phyloP scores from a whole-genome alignment of 148 eudicot species.

The Heliamphora exappendiculata region DNA sequence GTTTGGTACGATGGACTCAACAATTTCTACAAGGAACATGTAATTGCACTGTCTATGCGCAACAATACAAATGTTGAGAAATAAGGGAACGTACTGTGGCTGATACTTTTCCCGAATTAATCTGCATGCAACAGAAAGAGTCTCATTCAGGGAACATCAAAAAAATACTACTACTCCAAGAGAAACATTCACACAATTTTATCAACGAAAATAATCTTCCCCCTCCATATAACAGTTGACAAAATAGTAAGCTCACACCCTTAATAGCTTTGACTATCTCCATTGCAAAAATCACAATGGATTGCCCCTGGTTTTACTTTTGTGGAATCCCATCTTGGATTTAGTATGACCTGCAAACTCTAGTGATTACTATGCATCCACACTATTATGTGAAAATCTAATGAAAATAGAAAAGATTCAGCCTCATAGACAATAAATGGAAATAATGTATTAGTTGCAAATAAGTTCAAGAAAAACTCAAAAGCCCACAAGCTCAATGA shows the following conservation, averaged over 20 bases:
- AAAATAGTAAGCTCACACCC: not conserved
- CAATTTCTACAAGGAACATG: not conserved
- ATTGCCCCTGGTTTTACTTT: not conserved
- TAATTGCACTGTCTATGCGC: not conserved
- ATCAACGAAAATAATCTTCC: not conserved
- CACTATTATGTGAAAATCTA: not conserved
- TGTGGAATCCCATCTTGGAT: not conserved
- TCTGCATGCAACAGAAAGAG: slow-evolving; percentile 35
- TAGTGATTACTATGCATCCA: not conserved
- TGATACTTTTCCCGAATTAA: slow-evolving; percentile 63
- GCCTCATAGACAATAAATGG: not conserved
- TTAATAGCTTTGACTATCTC: not conserved
- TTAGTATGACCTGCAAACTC: not conserved
- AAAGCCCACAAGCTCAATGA: not conserved
- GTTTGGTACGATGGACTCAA: not conserved
- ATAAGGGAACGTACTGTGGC: slow-evolving; percentile 42
- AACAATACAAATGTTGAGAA: not conserved
- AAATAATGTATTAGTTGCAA: not conserved
- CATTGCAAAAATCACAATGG: not conserved
- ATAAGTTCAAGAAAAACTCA: not conserved
- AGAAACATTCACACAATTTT: not conserved
- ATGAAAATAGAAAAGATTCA: not conserved
- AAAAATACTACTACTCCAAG: not conserved
- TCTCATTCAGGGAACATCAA: not conserved
- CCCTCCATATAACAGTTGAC: not conserved